phyloP scores from a whole-genome alignment of 345 rosid genomes.

The Eucalyptus brandiana region DNA sequence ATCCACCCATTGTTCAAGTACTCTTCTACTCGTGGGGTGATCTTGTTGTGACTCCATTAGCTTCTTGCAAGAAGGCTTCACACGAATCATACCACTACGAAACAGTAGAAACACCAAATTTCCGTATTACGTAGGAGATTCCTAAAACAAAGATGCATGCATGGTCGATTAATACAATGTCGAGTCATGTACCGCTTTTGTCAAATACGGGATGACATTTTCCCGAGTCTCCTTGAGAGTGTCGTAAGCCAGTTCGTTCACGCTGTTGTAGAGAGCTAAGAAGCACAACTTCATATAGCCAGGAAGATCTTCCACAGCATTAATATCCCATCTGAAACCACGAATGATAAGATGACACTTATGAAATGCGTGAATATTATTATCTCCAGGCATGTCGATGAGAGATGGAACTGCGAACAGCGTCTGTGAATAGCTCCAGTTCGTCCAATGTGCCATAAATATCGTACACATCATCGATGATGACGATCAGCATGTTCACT shows the following conservation, averaged over 20 bases:
- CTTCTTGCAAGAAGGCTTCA: slow-evolving; percentile 23
- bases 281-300: slow-evolving; percentile 24
- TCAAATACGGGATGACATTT: too few species aligned
- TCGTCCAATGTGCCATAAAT: slow-evolving; percentile 27
- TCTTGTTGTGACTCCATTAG: slow-evolving; percentile 6
- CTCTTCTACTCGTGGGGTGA: slow-evolving; percentile 10
- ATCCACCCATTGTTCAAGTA: slow-evolving; percentile 24
- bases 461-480: slow-evolving; percentile 7
- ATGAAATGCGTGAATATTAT: neutral
- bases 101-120: neutral
- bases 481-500: too few species aligned
- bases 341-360: neutral
- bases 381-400: neutral
- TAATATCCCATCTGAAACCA: slow-evolving; percentile 22
- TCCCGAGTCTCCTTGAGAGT: neutral
- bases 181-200: too few species aligned
- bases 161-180: too few species aligned
- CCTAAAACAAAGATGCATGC: too few species aligned
- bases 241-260: slow-evolving; percentile 21
- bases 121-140: neutral
- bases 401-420: slow-evolving; percentile 8
- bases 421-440: slow-evolving; percentile 15
- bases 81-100: slow-evolving; percentile 31
- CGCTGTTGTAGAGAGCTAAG: slow-evolving; percentile 16
- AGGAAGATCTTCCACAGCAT: slow-evolving; percentile 12